Conservation (phyloP, 129 eudicot species). For the Oenanthe sinensis region DNA sequence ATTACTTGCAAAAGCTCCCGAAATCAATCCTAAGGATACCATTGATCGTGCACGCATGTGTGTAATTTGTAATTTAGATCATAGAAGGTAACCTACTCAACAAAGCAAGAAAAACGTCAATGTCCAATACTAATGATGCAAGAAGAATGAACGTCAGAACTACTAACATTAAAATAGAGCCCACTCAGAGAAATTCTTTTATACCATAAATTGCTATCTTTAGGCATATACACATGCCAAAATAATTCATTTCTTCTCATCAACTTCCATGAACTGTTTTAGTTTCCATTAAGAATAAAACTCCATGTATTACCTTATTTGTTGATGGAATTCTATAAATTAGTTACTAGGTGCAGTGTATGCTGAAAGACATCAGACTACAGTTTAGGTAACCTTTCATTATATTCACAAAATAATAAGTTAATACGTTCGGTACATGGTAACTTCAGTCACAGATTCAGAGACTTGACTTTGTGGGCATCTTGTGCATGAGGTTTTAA, state of each 20-base stretch:
- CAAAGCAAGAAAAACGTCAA: neutral
- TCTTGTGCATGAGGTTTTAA: neutral
- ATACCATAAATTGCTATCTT: neutral
- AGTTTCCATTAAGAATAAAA: neutral
- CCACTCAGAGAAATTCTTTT: neutral
- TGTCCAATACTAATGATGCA: neutral
- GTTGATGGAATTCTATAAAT: neutral
- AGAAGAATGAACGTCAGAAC: neutral
- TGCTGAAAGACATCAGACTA: neutral
- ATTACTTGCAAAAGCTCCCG: neutral
- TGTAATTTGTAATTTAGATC: too few relatives aligned
- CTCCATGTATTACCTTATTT: neutral
- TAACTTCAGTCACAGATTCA: too few relatives aligned
- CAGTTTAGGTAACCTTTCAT: neutral
- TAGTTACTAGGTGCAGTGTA: neutral
- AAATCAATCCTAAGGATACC: neutral
- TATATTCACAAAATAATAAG: neutral
- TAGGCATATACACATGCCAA: neutral
- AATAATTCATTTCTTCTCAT: neutral
- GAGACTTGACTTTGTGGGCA: too few relatives aligned
- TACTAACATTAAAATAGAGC: neutral
- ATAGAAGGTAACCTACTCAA: neutral
- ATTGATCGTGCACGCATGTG: neutral
- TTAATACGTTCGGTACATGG: neutral
- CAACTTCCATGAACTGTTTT: neutral